Conservation (phyloP, 257 asterid genomes). For the Nicotiana benthamiana region DNA sequence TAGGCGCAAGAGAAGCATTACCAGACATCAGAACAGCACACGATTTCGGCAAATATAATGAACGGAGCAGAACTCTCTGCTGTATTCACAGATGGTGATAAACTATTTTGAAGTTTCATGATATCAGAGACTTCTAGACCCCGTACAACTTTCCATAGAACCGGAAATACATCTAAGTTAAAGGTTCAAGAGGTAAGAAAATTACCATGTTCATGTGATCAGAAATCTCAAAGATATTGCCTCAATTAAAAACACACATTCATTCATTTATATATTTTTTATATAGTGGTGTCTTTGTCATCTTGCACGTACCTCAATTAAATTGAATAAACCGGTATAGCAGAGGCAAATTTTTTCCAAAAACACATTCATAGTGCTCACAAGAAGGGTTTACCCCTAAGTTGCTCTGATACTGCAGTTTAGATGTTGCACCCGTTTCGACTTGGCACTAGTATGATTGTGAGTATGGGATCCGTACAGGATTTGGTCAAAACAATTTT, state of each 20-base stretch:
- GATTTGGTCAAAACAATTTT: too few species aligned
- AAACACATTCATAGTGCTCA: neutral
- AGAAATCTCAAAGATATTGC: neutral
- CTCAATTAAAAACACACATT: neutral
- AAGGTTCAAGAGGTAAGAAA: neutral
- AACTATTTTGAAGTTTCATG: neutral
- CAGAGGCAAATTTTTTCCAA: too few species aligned
- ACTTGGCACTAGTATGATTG: too few species aligned
- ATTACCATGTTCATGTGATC: neutral
- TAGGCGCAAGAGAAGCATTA: constrained; percentile 17
- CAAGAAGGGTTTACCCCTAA: neutral
- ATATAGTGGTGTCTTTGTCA: too few species aligned
- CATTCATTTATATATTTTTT: neutral
- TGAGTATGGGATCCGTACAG: too few species aligned
- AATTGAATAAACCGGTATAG: too few species aligned
- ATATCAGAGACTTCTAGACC: neutral
- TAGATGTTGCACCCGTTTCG: too few species aligned
- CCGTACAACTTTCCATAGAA: neutral
- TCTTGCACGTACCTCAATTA: too few species aligned
- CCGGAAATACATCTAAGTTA: neutral
- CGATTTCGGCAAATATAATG: neutral
- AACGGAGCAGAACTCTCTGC: neutral
- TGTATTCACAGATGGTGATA: neutral
- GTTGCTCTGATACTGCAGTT: too few species aligned
- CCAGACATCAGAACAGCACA: neutral